Percentiles rank a stretch among this genome's conserved stretches.
These are phyloP conservation scores for Microdochium nivale DNA, from an alignment of 2,329 filamentous ascomycete species.

Conservation along the genomic window DNA sequence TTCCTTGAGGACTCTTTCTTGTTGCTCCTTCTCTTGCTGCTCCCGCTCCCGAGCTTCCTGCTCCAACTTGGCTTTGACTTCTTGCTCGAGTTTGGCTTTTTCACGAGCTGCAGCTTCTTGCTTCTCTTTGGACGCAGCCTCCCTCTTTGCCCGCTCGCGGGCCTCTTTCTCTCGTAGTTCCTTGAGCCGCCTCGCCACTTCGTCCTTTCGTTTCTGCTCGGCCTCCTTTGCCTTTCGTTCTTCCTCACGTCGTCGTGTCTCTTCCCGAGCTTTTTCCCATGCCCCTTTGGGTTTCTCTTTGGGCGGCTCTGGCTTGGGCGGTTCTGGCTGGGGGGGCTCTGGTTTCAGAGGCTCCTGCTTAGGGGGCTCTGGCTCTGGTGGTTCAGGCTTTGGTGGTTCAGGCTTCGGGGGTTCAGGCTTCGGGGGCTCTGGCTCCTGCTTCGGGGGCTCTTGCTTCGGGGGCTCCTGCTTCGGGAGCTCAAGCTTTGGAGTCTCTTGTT, in stretches of 20 bases:
- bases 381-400: constrained; percentile 1
- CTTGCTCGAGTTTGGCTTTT: constrained; percentile 23
- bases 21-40: constrained; percentile 17
- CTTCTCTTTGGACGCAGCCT: constrained; percentile 25
- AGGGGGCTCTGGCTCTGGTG: constrained; percentile 11
- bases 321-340: constrained; percentile 10
- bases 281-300: constrained; percentile 34
- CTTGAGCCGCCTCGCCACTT: constrained; percentile 41
- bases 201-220: constrained; percentile 50
- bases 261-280: constrained; percentile 64
- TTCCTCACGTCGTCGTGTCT: constrained; percentile 54
- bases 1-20: constrained; percentile 23
- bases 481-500: constrained; percentile 8
- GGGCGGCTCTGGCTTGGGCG: constrained; percentile 11
- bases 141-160: constrained; percentile 29
- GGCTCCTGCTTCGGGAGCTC: constrained; percentile 7
- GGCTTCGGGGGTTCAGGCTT: constrained; percentile 9
- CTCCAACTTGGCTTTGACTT: constrained; percentile 19
- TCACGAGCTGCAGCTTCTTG: constrained; percentile 22
- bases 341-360: constrained; percentile 6
- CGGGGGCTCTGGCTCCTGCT: constrained; percentile 6
- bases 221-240: constrained; percentile 53
- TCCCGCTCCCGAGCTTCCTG: constrained; percentile 24
- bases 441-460: constrained; percentile 9
- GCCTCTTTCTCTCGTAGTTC: constrained; percentile 50